Conservation (phyloP, 2,329 filamentous ascomycete genomes). For the Paraphoma chrysanthemicola region DNA sequence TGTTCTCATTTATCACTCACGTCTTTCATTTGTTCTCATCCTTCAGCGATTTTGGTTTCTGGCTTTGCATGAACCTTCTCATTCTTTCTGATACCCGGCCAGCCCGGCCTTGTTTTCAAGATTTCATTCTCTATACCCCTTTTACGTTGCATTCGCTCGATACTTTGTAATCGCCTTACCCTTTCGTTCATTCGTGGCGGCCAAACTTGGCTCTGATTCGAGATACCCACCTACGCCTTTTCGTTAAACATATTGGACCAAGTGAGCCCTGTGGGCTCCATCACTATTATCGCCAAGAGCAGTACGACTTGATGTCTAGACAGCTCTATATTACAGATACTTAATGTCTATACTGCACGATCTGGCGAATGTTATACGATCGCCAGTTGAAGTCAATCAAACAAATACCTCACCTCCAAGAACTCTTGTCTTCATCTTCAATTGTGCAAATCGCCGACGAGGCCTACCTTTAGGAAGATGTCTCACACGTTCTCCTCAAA, state of each 20-base stretch:
- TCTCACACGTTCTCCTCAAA: not conserved
- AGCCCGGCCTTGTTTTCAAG: constrained; percentile 22
- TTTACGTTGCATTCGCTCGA: constrained; percentile 10
- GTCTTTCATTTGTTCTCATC: constrained; percentile 7
- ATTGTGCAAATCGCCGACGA: not conserved
- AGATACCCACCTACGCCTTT: not conserved
- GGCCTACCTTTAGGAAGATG: not conserved
- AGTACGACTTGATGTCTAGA: not conserved
- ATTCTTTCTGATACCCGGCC: constrained; percentile 30
- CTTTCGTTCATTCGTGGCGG: constrained; percentile 5
- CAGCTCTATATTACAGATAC: not conserved
- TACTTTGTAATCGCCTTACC: constrained; percentile 16
- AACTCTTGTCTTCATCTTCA: not conserved
- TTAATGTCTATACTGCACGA: not conserved
- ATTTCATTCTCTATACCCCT: constrained; percentile 6
- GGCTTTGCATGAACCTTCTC: constrained; percentile 19
- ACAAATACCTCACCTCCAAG: not conserved
- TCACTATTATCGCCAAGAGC: not conserved
- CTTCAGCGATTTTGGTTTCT: constrained; percentile 16
- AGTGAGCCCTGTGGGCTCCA: not conserved
- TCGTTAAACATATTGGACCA: not conserved
- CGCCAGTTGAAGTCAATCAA: not conserved
- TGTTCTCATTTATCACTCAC: constrained; percentile 7
- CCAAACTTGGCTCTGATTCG: not conserved
- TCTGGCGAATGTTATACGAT: not conserved